Percentiles rank a stretch among this genome's conserved stretches.
These are phyloP conservation scores for Senna tora DNA, from an alignment of 306 rosid species.

Conservation along the genomic window DNA sequence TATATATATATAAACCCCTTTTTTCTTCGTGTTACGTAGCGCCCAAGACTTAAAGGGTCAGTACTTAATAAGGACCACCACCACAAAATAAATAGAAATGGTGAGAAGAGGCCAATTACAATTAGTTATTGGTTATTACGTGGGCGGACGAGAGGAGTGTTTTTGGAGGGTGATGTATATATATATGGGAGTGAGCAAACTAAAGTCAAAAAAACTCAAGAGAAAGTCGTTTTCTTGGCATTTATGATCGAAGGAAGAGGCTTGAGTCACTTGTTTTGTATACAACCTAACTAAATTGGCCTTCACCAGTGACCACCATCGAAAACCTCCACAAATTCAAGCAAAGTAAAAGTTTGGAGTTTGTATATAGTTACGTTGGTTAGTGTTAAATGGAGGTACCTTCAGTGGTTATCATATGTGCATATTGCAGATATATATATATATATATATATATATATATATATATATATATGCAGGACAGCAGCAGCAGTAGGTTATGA, in stretches of 20 bases:
- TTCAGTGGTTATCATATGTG: constrained; percentile 45
- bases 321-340: constrained; percentile 16
- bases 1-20: too few species aligned
- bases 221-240: constrained; percentile 45
- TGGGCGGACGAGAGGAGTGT: neutral
- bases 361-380: too few species aligned
- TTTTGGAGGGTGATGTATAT: constrained; percentile 3
- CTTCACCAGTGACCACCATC: constrained; percentile 40
- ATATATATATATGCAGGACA: too few species aligned
- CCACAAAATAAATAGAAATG: constrained; percentile 43
- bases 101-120: constrained; percentile 39
- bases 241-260: neutral
- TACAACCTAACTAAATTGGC: constrained; percentile 21
- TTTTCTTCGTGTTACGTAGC: too few species aligned
- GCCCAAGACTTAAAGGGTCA: constrained; percentile 25
- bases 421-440: constrained; percentile 10
- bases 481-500: constrained; percentile 12
- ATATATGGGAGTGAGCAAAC: too few species aligned
- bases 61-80: too few species aligned
- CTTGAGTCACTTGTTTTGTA: constrained; percentile 37
- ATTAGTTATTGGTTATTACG: too few species aligned
- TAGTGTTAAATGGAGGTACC: neutral
- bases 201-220: constrained; percentile 12
- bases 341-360: too few species aligned
- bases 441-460: too few species aligned